Percentiles rank a stretch among this genome's conserved stretches.
Evolutionary conservation across 2,329 filamentous ascomycete species (phyloP).

Genomic region (Fusarium setosum): DNA sequence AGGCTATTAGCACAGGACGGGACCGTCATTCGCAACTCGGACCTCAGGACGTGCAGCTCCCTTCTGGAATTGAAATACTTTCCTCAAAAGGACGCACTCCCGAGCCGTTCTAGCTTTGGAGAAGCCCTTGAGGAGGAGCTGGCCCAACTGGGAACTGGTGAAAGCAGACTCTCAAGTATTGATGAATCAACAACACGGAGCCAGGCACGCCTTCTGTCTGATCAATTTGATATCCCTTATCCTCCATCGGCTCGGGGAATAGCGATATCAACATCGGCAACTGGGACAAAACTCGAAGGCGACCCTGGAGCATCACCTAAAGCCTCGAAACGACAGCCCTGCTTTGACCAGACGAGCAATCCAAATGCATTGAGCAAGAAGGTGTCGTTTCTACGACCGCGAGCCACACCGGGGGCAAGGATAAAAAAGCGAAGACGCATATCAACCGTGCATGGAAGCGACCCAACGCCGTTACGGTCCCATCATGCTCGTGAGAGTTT

Average conservation of each 20-base stretch:
- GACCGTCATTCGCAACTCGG: conserved; percentile 32
- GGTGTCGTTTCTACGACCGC: conserved; percentile 46
- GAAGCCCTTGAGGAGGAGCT: conserved; percentile 21
- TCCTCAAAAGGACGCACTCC: conserved; percentile 18
- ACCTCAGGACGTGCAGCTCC: conserved; percentile 48
- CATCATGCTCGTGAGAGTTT: conserved; percentile 5
- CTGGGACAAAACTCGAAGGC: conserved; percentile 16
- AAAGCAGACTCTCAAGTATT: conserved; percentile 12
- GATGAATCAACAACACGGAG: conserved; percentile 18
- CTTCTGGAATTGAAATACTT: conserved; percentile 44
- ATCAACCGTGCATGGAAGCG: conserved; percentile 4
- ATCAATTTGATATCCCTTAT: conserved; percentile 51
- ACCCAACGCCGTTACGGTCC: conserved; percentile 6
- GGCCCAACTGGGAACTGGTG: conserved; percentile 2
- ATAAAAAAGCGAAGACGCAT: conserved; percentile 18
- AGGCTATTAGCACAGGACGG: conserved; percentile 19
- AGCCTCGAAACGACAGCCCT: not conserved
- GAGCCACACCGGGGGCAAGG: conserved; percentile 23
- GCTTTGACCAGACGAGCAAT: not conserved
- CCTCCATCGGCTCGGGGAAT: conserved; percentile 38
- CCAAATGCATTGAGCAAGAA: conserved; percentile 42
- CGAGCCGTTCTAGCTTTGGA: conserved; percentile 19
- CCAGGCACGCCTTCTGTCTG: conserved; percentile 40
- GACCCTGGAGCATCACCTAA: not conserved
- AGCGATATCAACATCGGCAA: conserved; percentile 10